These are phyloP conservation scores for Mycena epipterygia DNA, from an alignment of 768 basidiomycete genomes.

Conservation along the genomic window DNA sequence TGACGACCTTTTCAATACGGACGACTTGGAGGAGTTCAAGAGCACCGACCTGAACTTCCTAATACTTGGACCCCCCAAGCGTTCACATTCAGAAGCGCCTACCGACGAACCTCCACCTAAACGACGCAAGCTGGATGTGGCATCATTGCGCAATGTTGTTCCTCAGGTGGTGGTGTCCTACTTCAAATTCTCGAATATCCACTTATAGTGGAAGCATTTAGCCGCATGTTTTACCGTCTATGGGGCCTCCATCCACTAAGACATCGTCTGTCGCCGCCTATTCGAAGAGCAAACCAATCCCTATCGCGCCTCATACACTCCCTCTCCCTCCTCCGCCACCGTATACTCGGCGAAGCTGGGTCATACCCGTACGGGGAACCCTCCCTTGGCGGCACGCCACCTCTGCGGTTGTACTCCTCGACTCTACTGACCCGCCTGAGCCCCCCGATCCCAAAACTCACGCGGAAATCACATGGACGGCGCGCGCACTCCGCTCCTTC, in stretches of 20 bases:
- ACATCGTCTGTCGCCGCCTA: constrained; percentile 47
- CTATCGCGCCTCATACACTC: constrained; percentile 52
- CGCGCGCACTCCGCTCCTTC: constrained; percentile 54
- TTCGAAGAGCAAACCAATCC: constrained; percentile 49
- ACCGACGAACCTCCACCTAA: constrained; percentile 41
- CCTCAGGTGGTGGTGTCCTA: constrained; percentile 59
- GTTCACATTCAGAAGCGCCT: constrained; percentile 11
- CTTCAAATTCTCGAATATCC: constrained; percentile 32
- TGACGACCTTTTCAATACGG: constrained; percentile 52
- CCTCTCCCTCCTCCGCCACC: constrained; percentile 43
- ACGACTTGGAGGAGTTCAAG: constrained; percentile 60
- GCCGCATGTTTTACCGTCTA: constrained; percentile 53
- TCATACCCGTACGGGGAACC: constrained; percentile 68
- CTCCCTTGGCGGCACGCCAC: constrained; percentile 64
- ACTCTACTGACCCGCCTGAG: constrained; percentile 37
- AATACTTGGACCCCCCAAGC: constrained; percentile 19
- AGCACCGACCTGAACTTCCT: constrained; percentile 47
- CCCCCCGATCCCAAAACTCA: constrained; percentile 33
- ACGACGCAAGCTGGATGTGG: constrained; percentile 50
- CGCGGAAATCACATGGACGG: constrained; percentile 63
- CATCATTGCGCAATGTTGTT: constrained; percentile 53
- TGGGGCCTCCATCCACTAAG: constrained; percentile 35
- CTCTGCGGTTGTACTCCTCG: constrained; percentile 53
- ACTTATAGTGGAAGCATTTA: constrained; percentile 20
- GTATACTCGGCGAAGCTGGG: constrained; percentile 65